Percentiles rank a stretch among this genome's conserved stretches.
phyloP scores from a whole-genome alignment of 371 early-diverging fungal species.

The Lichtheimia ramosa region DNA sequence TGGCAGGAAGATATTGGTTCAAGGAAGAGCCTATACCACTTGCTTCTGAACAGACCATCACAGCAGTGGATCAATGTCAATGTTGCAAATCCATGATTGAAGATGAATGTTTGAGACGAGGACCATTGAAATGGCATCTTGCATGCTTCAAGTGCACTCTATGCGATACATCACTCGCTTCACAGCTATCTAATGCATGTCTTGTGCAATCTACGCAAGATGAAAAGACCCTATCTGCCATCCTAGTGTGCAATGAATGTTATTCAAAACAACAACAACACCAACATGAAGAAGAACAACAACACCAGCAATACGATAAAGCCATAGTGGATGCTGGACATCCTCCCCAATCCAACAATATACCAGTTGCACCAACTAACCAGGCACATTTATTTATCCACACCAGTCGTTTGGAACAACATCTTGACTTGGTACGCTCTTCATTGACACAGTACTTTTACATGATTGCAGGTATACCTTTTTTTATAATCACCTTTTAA shows the following conservation, averaged over 20 bases:
- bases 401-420: slow-evolving; percentile 65
- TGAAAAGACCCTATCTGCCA: slow-evolving; percentile 37
- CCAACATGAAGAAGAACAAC: background rate
- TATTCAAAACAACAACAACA: slow-evolving; percentile 9
- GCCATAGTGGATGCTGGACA: background rate
- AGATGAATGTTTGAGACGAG: slow-evolving; percentile 72
- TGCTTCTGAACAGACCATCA: slow-evolving; percentile 1
- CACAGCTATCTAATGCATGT: slow-evolving; percentile 46
- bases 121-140: slow-evolving; percentile 71
- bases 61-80: slow-evolving; percentile 66
- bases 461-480: too few species aligned
- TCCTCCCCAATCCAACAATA: background rate
- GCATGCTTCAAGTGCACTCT: slow-evolving; percentile 68
- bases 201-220: slow-evolving; percentile 28
- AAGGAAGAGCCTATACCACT: slow-evolving; percentile 28
- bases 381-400: slow-evolving; percentile 1
- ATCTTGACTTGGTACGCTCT: slow-evolving; percentile 75
- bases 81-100: slow-evolving; percentile 73
- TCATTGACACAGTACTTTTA: slow-evolving; percentile 60
- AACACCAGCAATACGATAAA: background rate
- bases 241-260: slow-evolving; percentile 36
- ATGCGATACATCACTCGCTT: slow-evolving; percentile 54
- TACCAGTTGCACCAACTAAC: too few species aligned
- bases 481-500: too few species aligned
- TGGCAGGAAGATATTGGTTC: slow-evolving; percentile 42